Evolutionary conservation across 2,329 filamentous ascomycete genomes (phyloP).

Genomic region (Ophiostoma fasciatum): DNA sequence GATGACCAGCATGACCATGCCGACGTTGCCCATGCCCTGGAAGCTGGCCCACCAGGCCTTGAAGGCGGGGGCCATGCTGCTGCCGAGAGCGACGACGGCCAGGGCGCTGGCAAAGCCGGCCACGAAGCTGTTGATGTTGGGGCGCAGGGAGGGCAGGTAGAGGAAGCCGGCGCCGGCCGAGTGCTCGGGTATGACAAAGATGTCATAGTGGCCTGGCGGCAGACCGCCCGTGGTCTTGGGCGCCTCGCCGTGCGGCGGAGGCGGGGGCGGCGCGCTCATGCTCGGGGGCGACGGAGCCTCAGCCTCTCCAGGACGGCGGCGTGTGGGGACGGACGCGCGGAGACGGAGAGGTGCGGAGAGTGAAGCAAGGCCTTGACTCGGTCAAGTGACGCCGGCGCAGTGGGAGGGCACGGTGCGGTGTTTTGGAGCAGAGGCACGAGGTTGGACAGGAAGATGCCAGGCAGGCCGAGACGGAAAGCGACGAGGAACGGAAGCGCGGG

Average conservation of each 20-base stretch:
- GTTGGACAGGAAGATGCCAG: background rate
- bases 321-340: background rate
- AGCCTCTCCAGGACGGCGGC: slow-evolving; percentile 8
- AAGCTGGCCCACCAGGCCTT: slow-evolving; percentile 59
- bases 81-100: slow-evolving; percentile 56
- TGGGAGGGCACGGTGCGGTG: background rate
- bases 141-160: slow-evolving; percentile 79
- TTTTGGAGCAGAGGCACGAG: background rate
- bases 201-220: slow-evolving; percentile 86
- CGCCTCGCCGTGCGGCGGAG: slow-evolving; percentile 70
- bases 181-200: slow-evolving; percentile 90
- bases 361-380: slow-evolving; percentile 5
- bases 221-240: slow-evolving; percentile 50
- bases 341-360: background rate
- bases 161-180: slow-evolving; percentile 80
- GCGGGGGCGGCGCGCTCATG: slow-evolving; percentile 57
- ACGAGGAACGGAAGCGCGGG: background rate
- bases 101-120: slow-evolving; percentile 72
- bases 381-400: slow-evolving; percentile 2
- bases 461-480: background rate
- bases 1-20: slow-evolving; percentile 56
- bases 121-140: slow-evolving; percentile 79
- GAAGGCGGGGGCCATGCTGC: slow-evolving; percentile 57
- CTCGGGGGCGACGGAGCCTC: slow-evolving; percentile 10
- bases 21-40: slow-evolving; percentile 56